Base-by-base conservation (phyloP, 352 stramenopile species). In the Pythium coloratum region DNA sequence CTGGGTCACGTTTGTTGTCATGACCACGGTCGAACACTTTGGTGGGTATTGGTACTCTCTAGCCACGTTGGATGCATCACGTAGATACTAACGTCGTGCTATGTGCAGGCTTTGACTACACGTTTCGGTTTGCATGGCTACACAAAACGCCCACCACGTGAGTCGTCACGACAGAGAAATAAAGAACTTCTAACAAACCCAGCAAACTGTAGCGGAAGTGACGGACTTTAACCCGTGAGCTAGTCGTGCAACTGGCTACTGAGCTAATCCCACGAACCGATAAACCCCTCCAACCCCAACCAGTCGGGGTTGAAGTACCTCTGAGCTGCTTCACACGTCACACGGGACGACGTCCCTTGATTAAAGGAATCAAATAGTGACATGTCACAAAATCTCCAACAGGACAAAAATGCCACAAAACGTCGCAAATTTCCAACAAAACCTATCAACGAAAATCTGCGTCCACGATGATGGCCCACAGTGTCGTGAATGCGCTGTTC, bases 401-500 rank as follows among this genome's bases (percentile, higher is more conserved):
- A 30, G 28, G 28, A 1, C 28, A 30, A 30, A 30, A 30, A 30
- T 30, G 30, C 30, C 53, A 59, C 46, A 51, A 20, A 30, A 59
- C 36, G 50, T 55, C 50, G 59, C 49, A 42, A 64, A 42, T n/a
- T 28, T 4, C 14, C 50, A 38, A 56, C 30, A 56, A n/a, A 40
- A 32, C 18, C 8, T 13, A 7, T 2, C n/a, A 32, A 54, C 60
- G 7, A 47, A 47, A 42, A 9, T 14, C 18, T 4, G 6, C 14
- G 13, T 13, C 18, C 50, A 72, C n/a, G 13, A 68, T 68, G 53
- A 87, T 88, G 81, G 76, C 77, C 32, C 75, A 72, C 44, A 76
- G 51, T 44, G 80, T 91, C 13, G 80, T 91, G 63, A 84, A 69
- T 59, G 84, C 85, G 28, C 67, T 93, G 38, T 91, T 93, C 66